Conservation (phyloP, 1,284 basidiomycete species). For the Takashimella tepidaria region DNA sequence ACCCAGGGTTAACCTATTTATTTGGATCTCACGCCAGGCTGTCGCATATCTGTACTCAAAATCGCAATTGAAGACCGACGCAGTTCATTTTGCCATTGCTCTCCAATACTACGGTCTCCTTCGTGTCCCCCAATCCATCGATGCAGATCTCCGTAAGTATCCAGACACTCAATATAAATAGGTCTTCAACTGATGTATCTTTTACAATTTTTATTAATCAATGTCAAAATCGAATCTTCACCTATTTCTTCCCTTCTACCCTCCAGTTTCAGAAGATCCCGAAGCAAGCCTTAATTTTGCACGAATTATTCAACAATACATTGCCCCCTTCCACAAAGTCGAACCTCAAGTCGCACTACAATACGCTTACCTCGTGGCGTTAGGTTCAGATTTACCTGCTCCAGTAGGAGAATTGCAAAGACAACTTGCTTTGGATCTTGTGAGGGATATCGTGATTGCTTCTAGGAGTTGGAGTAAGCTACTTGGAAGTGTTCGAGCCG, state of each 20-base stretch:
- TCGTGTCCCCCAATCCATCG: conserved; percentile 77
- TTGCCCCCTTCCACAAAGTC: conserved; percentile 82
- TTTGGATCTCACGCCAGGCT: conserved; percentile 53
- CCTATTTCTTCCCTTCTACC: neutral
- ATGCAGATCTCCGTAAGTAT: conserved; percentile 70
- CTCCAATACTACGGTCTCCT: conserved; percentile 91
- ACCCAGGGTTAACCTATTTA: conserved; percentile 1
- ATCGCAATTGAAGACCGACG: conserved; percentile 83
- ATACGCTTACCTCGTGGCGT: conserved; percentile 86
- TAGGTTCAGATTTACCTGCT: conserved; percentile 63
- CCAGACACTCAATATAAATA: neutral
- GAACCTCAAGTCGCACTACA: conserved; percentile 91
- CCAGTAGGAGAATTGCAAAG: conserved; percentile 74
- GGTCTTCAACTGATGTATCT: no score
- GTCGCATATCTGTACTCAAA: conserved; percentile 86
- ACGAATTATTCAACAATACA: conserved; percentile 85
- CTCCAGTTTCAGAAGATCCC: conserved; percentile 55
- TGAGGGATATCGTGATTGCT: conserved; percentile 79
- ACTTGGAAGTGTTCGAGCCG: conserved; percentile 81
- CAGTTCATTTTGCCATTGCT: conserved; percentile 88
- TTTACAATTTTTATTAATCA: conserved; percentile 1
- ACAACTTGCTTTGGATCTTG: conserved; percentile 78
- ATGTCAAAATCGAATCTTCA: neutral
- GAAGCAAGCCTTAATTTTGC: conserved; percentile 64
- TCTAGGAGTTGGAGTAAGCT: conserved; percentile 78